Evolutionary conservation across 768 basidiomycete species (phyloP), one percentile per base, ranked within the genome.

Genomic region (Amanita phalloides): DNA sequence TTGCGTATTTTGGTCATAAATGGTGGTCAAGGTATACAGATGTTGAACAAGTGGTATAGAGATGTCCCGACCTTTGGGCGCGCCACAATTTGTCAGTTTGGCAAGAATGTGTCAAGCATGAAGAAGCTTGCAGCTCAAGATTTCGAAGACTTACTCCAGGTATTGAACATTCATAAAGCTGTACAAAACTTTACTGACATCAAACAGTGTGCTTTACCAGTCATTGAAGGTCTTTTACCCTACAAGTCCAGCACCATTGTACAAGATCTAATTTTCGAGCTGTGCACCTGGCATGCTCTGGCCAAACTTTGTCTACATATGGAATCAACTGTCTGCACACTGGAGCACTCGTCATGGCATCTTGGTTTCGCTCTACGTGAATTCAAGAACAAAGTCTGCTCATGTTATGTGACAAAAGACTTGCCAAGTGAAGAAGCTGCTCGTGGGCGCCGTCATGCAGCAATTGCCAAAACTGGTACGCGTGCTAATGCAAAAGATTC

Each of bases 161-260:
- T 48, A 38, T 3, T 17, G 9, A 46, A 23, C 48, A 44, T 39
- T 26, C 23, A 6, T 26, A 25, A 2, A 25, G 23, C 23, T 25
- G 23, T 26, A 26, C 26, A 26, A 26, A 26, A 26, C 26, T 26
- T 26, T 26, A 26, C 5, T 26, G 26, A 26, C 5, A 6, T 6
- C 3, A 6, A 6, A 6, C 26, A 11, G 68, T 70, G 67, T 45
- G 47, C 56, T 1, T 59, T 66, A 8, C 65, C 69, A 2, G 67
- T 57, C 0, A 61, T 73, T 28, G 68, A 74, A 6, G 70, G 65
- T 3, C 61, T 76, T 0, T 53, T 75, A 0, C 64, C 61, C 1
- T 51, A 60, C 6, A 44, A 53, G 0, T 61, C 71, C 9, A 58
- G 71, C 25, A 1, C n/a, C 3, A 51, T 61, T 6, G 33, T 71